Conservation (phyloP, 768 basidiomycete genomes). For the Suillus bovinus region DNA sequence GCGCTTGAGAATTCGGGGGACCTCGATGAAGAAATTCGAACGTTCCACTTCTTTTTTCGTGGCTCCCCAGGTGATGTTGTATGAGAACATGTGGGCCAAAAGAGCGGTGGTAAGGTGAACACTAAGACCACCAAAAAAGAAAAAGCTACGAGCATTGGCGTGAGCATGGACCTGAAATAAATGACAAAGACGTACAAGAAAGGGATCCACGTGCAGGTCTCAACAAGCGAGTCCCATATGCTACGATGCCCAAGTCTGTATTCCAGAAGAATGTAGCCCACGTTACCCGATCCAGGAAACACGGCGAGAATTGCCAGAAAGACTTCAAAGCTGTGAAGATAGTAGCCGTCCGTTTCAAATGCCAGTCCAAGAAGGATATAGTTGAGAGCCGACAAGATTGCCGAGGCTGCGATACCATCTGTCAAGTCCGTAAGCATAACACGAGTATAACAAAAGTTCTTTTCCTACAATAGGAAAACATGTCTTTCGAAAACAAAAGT, state of each 20-base stretch:
- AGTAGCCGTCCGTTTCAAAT: conserved; percentile 67
- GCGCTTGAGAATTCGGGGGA: conserved; percentile 78
- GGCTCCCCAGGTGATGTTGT: conserved; percentile 41
- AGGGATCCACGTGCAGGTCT: conserved; percentile 19
- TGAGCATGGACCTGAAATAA: background rate
- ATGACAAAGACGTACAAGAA: conserved; percentile 24
- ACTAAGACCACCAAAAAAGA: conserved; percentile 49
- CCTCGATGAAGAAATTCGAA: conserved; percentile 82
- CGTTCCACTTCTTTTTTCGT: conserved; percentile 75
- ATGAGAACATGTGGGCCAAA: conserved; percentile 51
- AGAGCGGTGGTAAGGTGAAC: conserved; percentile 48
- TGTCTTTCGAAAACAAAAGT: conserved; percentile 23
- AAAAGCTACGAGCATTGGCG: conserved; percentile 21
- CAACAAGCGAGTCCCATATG: conserved; percentile 14
- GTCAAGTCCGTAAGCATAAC: background rate
- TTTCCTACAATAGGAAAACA: conserved; percentile 44
- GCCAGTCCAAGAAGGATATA: conserved; percentile 67
- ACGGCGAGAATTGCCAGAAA: conserved; percentile 70
- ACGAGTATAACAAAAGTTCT: background rate
- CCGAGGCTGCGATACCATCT: conserved; percentile 56
- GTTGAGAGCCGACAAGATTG: conserved; percentile 63
- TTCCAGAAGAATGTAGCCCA: conserved; percentile 66
- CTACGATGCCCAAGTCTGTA: conserved; percentile 55
- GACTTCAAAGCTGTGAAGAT: conserved; percentile 71
- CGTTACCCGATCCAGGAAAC: conserved; percentile 68